Conservation (phyloP, 495 filamentous ascomycete species). For the Neurospora sp. region DNA sequence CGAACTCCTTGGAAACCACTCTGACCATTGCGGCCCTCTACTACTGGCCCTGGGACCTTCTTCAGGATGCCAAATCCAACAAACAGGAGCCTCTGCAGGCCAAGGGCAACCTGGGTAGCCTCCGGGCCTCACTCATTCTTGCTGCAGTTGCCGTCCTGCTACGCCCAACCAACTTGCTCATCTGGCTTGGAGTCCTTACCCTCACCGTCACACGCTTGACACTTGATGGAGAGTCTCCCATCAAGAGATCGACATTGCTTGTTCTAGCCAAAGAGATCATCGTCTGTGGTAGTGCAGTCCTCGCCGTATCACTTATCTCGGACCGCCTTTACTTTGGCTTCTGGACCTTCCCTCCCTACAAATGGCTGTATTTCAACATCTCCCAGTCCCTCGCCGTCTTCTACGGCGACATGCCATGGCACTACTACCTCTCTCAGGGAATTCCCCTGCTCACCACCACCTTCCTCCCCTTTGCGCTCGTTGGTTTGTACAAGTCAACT, state of each 20-base stretch:
- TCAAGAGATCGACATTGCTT: slow-evolving; percentile 35
- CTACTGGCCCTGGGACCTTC: slow-evolving; percentile 74
- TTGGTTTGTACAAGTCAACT: slow-evolving; percentile 49
- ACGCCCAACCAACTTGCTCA: slow-evolving; percentile 79
- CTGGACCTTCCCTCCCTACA: slow-evolving; percentile 85
- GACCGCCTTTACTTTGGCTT: slow-evolving; percentile 76
- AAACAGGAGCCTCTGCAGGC: slow-evolving; percentile 11
- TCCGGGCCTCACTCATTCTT: slow-evolving; percentile 60
- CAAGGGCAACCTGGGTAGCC: slow-evolving; percentile 31
- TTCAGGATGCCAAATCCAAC: slow-evolving; percentile 24
- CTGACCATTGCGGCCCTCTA: slow-evolving; percentile 71
- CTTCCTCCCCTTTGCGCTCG: slow-evolving; percentile 60
- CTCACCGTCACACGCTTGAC: slow-evolving; percentile 32
- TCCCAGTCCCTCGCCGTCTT: slow-evolving; percentile 76
- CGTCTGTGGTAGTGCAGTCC: slow-evolving; percentile 55
- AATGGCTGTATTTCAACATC: slow-evolving; percentile 89
- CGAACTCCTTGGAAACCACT: slow-evolving; percentile 85
- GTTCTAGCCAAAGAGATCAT: slow-evolving; percentile 49
- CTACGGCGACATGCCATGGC: slow-evolving; percentile 84
- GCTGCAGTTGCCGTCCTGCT: slow-evolving; percentile 80
- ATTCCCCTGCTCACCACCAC: slow-evolving; percentile 81
- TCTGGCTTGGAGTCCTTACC: slow-evolving; percentile 58
- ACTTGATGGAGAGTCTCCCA: slow-evolving; percentile 26
- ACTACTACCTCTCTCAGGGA: slow-evolving; percentile 89
- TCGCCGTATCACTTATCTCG: slow-evolving; percentile 52